Evolutionary conservation across 129 eudicot species (phyloP).

Genomic region (Glebionis coronaria): DNA sequence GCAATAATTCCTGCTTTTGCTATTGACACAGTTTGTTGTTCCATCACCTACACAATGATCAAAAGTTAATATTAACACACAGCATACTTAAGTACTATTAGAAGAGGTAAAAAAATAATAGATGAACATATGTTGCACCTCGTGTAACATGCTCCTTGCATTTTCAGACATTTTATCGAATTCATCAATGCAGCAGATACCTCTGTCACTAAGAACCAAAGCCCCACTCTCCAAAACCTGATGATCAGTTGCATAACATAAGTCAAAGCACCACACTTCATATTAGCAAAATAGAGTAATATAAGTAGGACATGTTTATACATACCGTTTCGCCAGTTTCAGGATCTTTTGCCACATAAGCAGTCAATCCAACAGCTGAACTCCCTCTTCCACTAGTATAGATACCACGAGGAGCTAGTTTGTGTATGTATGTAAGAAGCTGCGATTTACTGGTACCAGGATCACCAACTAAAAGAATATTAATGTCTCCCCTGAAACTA

Average conservation of each 20-base stretch:
- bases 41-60: slow-evolving; percentile 66
- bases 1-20: slow-evolving; percentile 99
- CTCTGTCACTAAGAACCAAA: slow-evolving; percentile 93
- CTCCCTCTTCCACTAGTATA: slow-evolving; percentile 98
- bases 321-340: slow-evolving; percentile 99
- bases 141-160: slow-evolving; percentile 98
- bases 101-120: not conserved
- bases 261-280: slow-evolving; percentile 2
- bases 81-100: not conserved
- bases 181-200: slow-evolving; percentile 96
- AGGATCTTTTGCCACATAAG: slow-evolving; percentile 94
- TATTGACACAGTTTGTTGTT: slow-evolving; percentile 97
- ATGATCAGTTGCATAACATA: slow-evolving; percentile 3
- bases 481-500: slow-evolving; percentile 92
- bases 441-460: slow-evolving; percentile 99
- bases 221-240: slow-evolving; percentile 99
- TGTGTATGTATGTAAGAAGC: slow-evolving; percentile 93
- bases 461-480: slow-evolving; percentile 95
- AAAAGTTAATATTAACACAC: slow-evolving; percentile 6
- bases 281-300: slow-evolving; percentile 8
- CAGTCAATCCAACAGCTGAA: slow-evolving; percentile 99
- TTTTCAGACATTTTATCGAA: slow-evolving; percentile 97
- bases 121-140: slow-evolving; percentile 42
- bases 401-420: slow-evolving; percentile 96
- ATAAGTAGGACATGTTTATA: slow-evolving; percentile 1